phyloP scores from a whole-genome alignment of 345 rosid species.

The Rhodamnia argentea region DNA sequence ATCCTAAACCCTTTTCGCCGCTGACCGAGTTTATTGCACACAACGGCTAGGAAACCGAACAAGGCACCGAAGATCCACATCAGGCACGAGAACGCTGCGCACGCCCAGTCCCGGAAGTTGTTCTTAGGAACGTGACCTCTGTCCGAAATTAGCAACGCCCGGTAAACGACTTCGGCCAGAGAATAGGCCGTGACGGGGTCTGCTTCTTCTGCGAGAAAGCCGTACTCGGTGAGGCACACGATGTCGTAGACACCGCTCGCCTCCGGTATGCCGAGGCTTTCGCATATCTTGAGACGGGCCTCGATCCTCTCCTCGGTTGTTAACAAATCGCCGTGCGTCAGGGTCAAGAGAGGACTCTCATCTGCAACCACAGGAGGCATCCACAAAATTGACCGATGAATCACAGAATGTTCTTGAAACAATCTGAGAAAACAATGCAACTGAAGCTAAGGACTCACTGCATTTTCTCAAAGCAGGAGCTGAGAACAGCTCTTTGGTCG shows the following conservation, averaged over 20 bases:
- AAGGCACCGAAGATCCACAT: constrained; percentile 22
- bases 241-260: constrained; percentile 35
- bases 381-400: not conserved
- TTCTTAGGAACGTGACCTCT: constrained; percentile 32
- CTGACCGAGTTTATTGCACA: constrained; percentile 33
- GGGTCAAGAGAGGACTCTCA: constrained; percentile 41
- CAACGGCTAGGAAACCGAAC: constrained; percentile 28
- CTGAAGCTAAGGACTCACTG: constrained; percentile 23
- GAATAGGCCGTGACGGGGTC: constrained; percentile 45
- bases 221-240: constrained; percentile 46
- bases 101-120: constrained; percentile 21
- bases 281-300: constrained; percentile 37
- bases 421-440: not conserved
- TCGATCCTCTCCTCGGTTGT: constrained; percentile 34
- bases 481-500: constrained; percentile 29
- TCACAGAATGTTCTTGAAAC: not conserved
- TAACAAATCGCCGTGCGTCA: constrained; percentile 54
- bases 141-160: constrained; percentile 50
- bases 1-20: not conserved
- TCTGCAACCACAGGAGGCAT: constrained; percentile 15
- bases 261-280: constrained; percentile 23
- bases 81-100: constrained; percentile 15
- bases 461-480: constrained; percentile 29
- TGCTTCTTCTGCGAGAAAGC: constrained; percentile 36
- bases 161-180: constrained; percentile 24